Evolutionary conservation across 1,139 yeast genomes (phyloP), one percentile per base, ranked within the genome.

Genomic region (Pneumocystis canis): DNA sequence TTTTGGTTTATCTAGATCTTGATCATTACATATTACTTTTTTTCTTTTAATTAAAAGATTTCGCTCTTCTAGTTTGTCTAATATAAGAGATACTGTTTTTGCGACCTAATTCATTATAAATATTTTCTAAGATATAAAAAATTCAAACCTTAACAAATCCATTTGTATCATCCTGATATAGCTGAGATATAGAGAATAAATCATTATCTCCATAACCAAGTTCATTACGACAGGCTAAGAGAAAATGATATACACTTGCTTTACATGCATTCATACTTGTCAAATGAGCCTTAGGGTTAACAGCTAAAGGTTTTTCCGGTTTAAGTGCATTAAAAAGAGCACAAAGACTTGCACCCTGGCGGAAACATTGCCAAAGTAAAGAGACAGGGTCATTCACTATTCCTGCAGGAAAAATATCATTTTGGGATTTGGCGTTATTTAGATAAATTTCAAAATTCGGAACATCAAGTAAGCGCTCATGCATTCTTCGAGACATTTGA

Each of bases 271-370:
- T 84, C 68, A 87, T 73, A 72, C 90, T 61, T 60, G 65, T 53
- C 61, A 62, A 32, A 62, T 68, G 35, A 61, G 63, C 47, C 47
- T 69, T 77, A 66, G 70, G 78, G 67, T 71, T 73, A 68, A 68
- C 75, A 71, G 63, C 78, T 72, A 68, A 78, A 70, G 68, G 69
- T 25, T 40, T 58, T n/a, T 60, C 63, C n/a, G 67, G 74, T 56
- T 74, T 74, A 39, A 85, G 75, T 35, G 79, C 74, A 74, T 92
- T 90, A 77, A 86, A 88, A 7, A 92, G 76, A 60, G 88, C 81
- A 73, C 98, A 90, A 61, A 92, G 78, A 5, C 97, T 95, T 1
- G 95, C 86, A 6, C 98, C 98, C 70, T 87, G 89, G 69, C 92
- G 94, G 70, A 92, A 85, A 60, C 92, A 77, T 69, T 88, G 85